Base-by-base conservation (phyloP, 2,329 filamentous ascomycete genomes). In the Purpureocillium lavendulum region DNA sequence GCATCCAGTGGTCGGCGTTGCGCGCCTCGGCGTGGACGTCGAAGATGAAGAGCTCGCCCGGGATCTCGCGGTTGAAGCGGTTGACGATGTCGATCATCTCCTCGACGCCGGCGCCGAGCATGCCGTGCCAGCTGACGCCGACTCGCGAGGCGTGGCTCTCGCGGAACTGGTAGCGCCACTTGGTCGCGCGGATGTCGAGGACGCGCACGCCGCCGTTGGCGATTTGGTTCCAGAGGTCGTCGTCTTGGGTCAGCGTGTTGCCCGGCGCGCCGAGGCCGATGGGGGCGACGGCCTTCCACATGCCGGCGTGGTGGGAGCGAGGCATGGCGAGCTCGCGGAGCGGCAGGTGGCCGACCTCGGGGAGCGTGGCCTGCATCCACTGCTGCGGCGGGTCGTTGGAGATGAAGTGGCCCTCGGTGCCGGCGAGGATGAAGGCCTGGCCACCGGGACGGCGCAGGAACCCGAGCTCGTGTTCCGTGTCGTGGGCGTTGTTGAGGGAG, bases 11-110 rank as follows among this genome's bases (percentile, higher is more conserved):
- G 12, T 33, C 14, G 3, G 36, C 31, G 15, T 33, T 37, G 30
- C 41, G 43, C 17, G 36, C 39, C 2, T 49, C 45, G 3, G 7
- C 5, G 29, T 57, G 46, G 11, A 62, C 41, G 36, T 62, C 58
- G 40, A 49, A 48, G 40, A 62, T 59, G 49, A 57, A 48, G 34
- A 61, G 47, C 43, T 62, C 59, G 10, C 59, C 58, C 3, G 58
- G 57, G 16, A 48, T 34, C 6, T 51, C 31, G 0, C 41, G 24
- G 35, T 53, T 56, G 45, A 59, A 62, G 4, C 42, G 21, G 42
- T 59, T 60, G 40, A 59, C 44, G 3, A 45, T 41, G 4, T 46
- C 35, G 11, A 58, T 43, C 47, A 61, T 56, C n/a, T 51, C 49
- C 10, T 47, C 26, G 30, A 60, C 33, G 4, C n/a, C 34, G 16